Evolutionary conservation across 106 monocot genomes (phyloP), one percentile per base, ranked within the genome.

Genomic region (Vanilla planifolia): DNA sequence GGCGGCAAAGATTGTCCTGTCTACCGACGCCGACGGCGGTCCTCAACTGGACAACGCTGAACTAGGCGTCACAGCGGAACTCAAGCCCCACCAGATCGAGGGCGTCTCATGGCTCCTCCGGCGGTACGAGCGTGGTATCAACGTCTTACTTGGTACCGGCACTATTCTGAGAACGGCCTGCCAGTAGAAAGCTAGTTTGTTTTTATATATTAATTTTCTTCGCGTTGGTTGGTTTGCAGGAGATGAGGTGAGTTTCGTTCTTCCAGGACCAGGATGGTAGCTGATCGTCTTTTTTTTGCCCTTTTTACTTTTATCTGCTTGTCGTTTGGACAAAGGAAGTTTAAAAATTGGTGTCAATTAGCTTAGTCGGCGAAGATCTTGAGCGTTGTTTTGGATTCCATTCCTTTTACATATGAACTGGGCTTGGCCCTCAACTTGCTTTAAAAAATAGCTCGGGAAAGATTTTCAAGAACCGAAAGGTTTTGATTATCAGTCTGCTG

Each of bases 41-140:
- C 19, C 36, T 4, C 64, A 60, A 17, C 43, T 71, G 43, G 60
- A 77, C 39, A 68, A 77, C 34, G 22, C 72, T 25, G 72, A 81
- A 8, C 65, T 88, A 58, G 73, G 82, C 14, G 79, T 99, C 48
- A 62, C 82, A 33, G 98, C 82, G 43, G 58, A 58, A 20, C 71
- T 92, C 56, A 99, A 88, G 47, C 82, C 85, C 27, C 84, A 99
- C 82, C 98, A 92, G 73, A 41, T 92, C 60, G 82, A 92, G 45
- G 98, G 98, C 30, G 73, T 86, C 33, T 74, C 88, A 2, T 99
- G 98, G 98, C 92, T 99, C 50, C 29, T 92, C 58, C 74, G 79
- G 23, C 67, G 98, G 43, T 99, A 88, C 84, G 66, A 79, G 10
- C 74, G 79, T 51, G 98, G 98, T 51, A 88, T 88, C 71, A 99